Evolutionary conservation across 352 stramenopile genomes (phyloP), one percentile per base, ranked within the genome.

Genomic region (Globisporangium cederbergense): DNA sequence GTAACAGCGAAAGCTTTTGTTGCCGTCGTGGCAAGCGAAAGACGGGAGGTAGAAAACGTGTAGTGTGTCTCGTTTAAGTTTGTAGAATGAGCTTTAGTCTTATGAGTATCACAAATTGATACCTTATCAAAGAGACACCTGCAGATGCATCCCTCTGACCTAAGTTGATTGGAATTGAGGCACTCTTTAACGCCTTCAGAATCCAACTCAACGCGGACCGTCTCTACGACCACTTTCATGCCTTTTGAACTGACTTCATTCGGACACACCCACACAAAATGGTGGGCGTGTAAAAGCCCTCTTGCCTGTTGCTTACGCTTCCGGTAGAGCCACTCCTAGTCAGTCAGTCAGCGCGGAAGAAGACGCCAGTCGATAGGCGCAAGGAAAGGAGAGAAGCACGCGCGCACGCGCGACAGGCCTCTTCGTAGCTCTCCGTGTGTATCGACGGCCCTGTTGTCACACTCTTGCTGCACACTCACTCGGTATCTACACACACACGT

Each of bases 181-280:
- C 36, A 42, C 4, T 42, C 36, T 11, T 42, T 40, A 13, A 3
- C 9, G 14, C 11, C 14, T 14, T 14, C 36, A 42, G 8, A 42
- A 14, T 42, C 36, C 11, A 42, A 42, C 3, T 42, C 36, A 25
- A 2, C 25, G 18, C 40, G 50, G 50, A 56, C 28, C 28, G 50
- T 56, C 50, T 56, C 50, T 56, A 56, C 50, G 13, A 56, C 50
- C 4, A n/a, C 20, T 25, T 6, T 55, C 30, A 20, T n/a, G 47
- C 11, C n/a, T 20, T n/a, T 22, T 7, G 50, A 25, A 32, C 25
- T 34, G 30, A 32, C 50, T 16, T 42, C 7, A 16, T 56, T 25
- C 22, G 6, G 22, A n/a, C 20, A 34, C 47, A 20, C 20, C 9
- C 28, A 25, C 14, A 20, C 25, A 36, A 42, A 13, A 42, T 42